Percentiles rank a stretch among this genome's conserved stretches.
phyloP scores from a whole-genome alignment of 1,284 basidiomycete genomes.

The Xerocomus amazonicus region DNA sequence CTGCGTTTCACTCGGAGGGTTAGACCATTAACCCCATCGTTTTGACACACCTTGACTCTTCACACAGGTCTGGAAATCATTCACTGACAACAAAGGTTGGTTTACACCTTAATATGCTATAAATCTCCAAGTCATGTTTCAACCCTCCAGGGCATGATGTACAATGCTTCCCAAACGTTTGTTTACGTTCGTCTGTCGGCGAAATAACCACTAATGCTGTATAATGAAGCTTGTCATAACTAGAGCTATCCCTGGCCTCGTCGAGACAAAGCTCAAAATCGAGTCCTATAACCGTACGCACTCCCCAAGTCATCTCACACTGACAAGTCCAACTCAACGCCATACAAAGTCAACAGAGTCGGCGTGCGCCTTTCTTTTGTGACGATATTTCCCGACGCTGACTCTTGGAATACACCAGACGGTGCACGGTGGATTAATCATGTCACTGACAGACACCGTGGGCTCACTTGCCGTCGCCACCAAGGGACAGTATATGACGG shows the following conservation, averaged over 20 bases:
- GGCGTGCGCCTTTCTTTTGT: constrained; percentile 47
- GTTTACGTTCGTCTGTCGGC: constrained; percentile 13
- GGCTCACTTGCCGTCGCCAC: constrained; percentile 82
- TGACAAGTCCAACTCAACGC: neutral
- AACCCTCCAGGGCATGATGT: constrained; percentile 62
- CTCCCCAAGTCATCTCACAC: neutral
- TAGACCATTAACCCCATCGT: constrained; percentile 17
- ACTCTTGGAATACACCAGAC: constrained; percentile 26
- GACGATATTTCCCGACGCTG: neutral
- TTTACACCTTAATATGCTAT: neutral
- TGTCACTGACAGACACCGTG: constrained; percentile 82
- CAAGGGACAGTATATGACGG: constrained; percentile 81
- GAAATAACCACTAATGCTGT: neutral
- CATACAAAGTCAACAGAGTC: constrained; percentile 61
- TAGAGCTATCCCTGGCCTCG: constrained; percentile 58
- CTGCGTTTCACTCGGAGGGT: constrained; percentile 63
- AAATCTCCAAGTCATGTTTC: neutral
- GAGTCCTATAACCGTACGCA: constrained; percentile 67
- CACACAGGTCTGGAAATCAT: constrained; percentile 74
- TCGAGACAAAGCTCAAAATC: constrained; percentile 66
- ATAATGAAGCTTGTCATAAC: constrained; percentile 55
- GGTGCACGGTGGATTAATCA: constrained; percentile 82
- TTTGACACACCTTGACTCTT: neutral
- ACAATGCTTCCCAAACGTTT: constrained; percentile 73
- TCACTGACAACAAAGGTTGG: constrained; percentile 68